phyloP scores from a whole-genome alignment of 805 yeast species.

The Cyberlindnera xylosilytica region DNA sequence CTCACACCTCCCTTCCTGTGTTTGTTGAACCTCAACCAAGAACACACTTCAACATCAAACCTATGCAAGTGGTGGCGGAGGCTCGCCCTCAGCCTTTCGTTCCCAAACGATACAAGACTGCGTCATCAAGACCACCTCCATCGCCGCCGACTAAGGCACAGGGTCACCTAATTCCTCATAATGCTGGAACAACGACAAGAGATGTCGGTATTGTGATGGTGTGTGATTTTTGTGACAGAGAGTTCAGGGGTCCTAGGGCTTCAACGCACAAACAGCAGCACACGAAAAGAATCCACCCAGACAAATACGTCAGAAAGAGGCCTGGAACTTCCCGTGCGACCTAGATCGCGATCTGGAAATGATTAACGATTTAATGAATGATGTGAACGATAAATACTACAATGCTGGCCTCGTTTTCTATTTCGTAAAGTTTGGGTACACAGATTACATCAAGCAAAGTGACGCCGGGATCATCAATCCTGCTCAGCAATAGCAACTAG shows the following conservation, averaged over 20 bases:
- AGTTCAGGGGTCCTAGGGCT: conserved; percentile 44
- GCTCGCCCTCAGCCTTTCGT: neutral
- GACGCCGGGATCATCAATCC: conserved; percentile 47
- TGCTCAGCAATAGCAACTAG: conserved; percentile 93
- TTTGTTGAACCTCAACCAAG: neutral
- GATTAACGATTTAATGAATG: neutral
- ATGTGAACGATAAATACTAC: neutral
- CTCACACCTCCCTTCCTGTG: too few relatives aligned
- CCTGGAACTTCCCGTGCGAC: conserved; percentile 13
- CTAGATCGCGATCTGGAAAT: neutral
- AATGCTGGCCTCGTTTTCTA: too few relatives aligned
- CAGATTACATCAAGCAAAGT: too few relatives aligned
- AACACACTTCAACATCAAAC: conserved; percentile 1
- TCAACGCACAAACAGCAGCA: conserved; percentile 48
- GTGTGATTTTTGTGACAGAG: conserved; percentile 41
- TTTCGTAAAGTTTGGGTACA: too few relatives aligned
- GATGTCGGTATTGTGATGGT: conserved; percentile 30
- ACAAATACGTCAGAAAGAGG: conserved; percentile 41
- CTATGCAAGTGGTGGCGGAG: neutral
- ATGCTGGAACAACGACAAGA: conserved; percentile 19
- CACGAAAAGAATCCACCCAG: conserved; percentile 43
- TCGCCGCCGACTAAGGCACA: neutral
- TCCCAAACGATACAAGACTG: neutral
- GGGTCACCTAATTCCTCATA: conserved; percentile 12
- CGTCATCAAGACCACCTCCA: neutral